phyloP scores from a whole-genome alignment of 805 yeast species.

The Diddensiella caesifluorescens region DNA sequence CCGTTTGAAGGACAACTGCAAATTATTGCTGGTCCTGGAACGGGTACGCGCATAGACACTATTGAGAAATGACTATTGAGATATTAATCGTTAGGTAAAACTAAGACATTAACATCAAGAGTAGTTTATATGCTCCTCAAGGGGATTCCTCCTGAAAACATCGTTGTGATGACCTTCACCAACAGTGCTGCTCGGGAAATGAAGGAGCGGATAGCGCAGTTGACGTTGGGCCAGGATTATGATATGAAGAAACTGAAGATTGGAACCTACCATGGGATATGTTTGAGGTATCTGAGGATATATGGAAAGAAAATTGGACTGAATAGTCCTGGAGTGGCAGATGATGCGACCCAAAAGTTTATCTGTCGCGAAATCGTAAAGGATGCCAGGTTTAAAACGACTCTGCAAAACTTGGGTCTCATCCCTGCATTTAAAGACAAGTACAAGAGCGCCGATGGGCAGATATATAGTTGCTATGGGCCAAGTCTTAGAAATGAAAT shows the following conservation, averaged over 20 bases:
- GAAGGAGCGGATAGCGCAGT: conserved; percentile 51
- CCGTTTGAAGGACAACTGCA: conserved; percentile 41
- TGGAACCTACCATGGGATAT: conserved; percentile 89
- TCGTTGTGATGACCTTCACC: conserved; percentile 89
- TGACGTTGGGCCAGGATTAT: conserved; percentile 27
- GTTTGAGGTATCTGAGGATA: conserved; percentile 51
- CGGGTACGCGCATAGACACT: conserved; percentile 36
- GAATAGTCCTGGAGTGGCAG: conserved; percentile 15
- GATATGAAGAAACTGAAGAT: conserved; percentile 44
- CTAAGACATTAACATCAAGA: conserved; percentile 73
- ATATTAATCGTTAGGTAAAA: conserved; percentile 41
- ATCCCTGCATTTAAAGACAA: background rate
- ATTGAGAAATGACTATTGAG: background rate
- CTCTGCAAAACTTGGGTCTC: background rate
- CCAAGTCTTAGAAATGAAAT: conserved; percentile 5
- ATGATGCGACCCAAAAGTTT: conserved; percentile 9
- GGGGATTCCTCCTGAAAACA: conserved; percentile 43
- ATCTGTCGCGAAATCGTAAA: conserved; percentile 8
- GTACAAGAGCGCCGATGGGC: background rate
- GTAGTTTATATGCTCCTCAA: conserved; percentile 63
- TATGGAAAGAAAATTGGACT: conserved; percentile 52
- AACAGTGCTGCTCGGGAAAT: conserved; percentile 88
- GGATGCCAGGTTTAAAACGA: background rate
- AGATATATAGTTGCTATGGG: background rate
- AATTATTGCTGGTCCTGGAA: conserved; percentile 62